Base-by-base conservation (phyloP, 139 green algal genomes). In the Chlamydomonas eustigma region DNA sequence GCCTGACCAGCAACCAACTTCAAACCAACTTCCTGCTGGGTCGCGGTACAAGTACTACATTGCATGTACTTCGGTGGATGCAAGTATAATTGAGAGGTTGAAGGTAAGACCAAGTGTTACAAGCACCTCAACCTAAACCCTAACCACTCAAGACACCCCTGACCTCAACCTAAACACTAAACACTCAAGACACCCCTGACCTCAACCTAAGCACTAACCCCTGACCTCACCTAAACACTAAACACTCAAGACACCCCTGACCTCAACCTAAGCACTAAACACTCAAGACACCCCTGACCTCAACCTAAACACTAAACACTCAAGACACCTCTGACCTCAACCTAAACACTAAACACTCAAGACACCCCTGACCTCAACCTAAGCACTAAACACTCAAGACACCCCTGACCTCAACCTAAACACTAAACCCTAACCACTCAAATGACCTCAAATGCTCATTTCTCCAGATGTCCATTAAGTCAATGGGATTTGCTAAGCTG, bases 31-130 rank as follows among this genome's bases (percentile, higher is more conserved):
- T 25, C 52, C 52, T 22, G 52, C 52, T 28, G 52, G 52, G n/a
- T 68, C 52, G 34, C 52, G 52, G 6, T 68, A 68, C 52, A 22
- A 31, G 12, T 68, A 68, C 52, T 68, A 68, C 52, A 8, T 68
- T 25, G 52, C 52, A 4, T 68, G 52, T 28, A 68, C 52, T 4
- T 22, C 52, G 18, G 12, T 68, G 52, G 52, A 68, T 28, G n/a
- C 52, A 68, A 28, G 4, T 28, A 5, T 68, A 25, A 68, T 28
- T 6, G 52, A 68, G 18, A 68, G 18, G 4, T 5, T 31, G 12
- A 68, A 31, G 52, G 52, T 68, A 28, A 68, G 52, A 5, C 44
- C 18, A 12, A n/a, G n/a, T n/a, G n/a, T n/a, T n/a, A n/a, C n/a
- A n/a, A n/a, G n/a, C n/a, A n/a, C n/a, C n/a, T n/a, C n/a, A 12